Conservation (phyloP, 257 asterid species). For the Solanum chmielewskii region DNA sequence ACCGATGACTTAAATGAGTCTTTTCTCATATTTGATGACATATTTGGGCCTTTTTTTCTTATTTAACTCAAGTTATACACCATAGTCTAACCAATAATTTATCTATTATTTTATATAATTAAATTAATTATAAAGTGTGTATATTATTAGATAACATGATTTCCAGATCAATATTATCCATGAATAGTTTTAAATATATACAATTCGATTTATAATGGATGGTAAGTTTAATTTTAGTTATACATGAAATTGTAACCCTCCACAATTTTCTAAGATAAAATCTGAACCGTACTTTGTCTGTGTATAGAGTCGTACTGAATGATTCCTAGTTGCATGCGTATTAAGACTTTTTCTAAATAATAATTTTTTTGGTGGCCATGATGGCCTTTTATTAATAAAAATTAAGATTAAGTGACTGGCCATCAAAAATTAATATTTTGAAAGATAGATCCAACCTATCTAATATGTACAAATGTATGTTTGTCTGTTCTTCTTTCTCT, state of each 20-base stretch:
- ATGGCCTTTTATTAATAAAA: not conserved
- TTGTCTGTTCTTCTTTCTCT: not conserved
- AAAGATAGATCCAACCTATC: not conserved
- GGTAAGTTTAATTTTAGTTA: not conserved
- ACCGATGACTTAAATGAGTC: not conserved
- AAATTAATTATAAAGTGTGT: not conserved
- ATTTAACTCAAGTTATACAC: not conserved
- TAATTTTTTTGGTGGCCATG: not conserved
- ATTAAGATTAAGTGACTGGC: not conserved
- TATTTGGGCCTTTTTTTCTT: not conserved
- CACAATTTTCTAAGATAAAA: not conserved
- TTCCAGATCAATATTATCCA: not conserved
- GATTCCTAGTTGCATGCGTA: not conserved
- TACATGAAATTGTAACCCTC: not conserved
- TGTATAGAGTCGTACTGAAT: not conserved
- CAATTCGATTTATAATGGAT: not conserved
- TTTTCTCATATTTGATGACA: not conserved
- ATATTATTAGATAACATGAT: not conserved
- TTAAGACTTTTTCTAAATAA: not conserved
- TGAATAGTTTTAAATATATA: not conserved
- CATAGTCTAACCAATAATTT: not conserved
- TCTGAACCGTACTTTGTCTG: not conserved
- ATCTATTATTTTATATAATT: not conserved
- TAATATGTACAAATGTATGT: no score
- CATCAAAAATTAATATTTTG: not conserved